Conservation (phyloP, 202 grass and related monocot species). For the Elaeis oleifera region DNA sequence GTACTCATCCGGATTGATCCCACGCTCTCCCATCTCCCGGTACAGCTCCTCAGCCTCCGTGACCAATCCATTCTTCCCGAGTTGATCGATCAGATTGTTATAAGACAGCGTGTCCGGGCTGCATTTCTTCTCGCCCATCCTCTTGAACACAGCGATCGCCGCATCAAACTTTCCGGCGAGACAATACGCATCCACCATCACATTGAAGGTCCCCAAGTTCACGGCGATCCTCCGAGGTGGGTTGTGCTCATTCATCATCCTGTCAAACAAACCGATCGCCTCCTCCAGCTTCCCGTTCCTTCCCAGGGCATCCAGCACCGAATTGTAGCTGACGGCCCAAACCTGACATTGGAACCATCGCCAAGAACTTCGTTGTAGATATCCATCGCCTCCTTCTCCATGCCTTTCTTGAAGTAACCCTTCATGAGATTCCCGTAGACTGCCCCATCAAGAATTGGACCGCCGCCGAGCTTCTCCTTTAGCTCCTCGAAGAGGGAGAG, state of each 20-base stretch:
- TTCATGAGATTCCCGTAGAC: slow-evolving; percentile 80
- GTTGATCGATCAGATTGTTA: slow-evolving; percentile 69
- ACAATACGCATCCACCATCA: slow-evolving; percentile 72
- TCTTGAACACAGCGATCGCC: slow-evolving; percentile 41
- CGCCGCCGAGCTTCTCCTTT: slow-evolving; percentile 44
- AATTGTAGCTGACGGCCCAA: slow-evolving; percentile 44
- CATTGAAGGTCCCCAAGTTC: slow-evolving; percentile 55
- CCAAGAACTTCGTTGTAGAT: slow-evolving; percentile 34
- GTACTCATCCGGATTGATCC: slow-evolving; percentile 32
- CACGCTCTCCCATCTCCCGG: slow-evolving; percentile 42
- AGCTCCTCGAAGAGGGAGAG: slow-evolving; percentile 57
- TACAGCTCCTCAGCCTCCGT: slow-evolving; percentile 41
- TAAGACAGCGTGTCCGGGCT: slow-evolving; percentile 41
- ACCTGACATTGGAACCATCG: slow-evolving; percentile 41
- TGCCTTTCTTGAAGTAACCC: slow-evolving; percentile 55
- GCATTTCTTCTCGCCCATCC: slow-evolving; percentile 56
- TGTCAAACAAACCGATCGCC: slow-evolving; percentile 57
- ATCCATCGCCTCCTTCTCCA: slow-evolving; percentile 67
- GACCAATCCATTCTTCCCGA: slow-evolving; percentile 34
- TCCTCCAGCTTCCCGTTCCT: slow-evolving; percentile 55
- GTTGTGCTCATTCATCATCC: slow-evolving; percentile 64
- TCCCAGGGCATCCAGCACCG: slow-evolving; percentile 46
- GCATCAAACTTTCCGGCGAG: slow-evolving; percentile 43
- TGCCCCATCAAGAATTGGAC: slow-evolving; percentile 38
- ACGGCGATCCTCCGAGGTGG: slow-evolving; percentile 46